Conservation (phyloP, 176 grass and related monocot species). For the Rhynchospora pubera region DNA sequence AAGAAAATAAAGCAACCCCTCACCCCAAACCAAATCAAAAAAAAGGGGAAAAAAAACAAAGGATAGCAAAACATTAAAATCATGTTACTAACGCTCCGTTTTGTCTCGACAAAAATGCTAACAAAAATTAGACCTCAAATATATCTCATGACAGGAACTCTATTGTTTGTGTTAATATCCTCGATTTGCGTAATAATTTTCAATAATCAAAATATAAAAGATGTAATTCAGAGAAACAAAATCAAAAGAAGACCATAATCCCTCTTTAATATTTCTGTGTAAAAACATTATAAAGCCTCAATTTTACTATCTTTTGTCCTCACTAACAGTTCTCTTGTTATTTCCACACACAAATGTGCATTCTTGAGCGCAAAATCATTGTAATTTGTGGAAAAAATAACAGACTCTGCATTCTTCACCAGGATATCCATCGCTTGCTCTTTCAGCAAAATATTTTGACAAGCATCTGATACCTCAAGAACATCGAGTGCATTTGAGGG, state of each 20-base stretch:
- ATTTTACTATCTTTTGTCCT: slow-evolving; percentile 16
- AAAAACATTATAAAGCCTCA: neutral
- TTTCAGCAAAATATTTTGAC: slow-evolving; percentile 31
- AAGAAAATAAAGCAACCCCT: no score
- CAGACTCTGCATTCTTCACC: slow-evolving; percentile 45
- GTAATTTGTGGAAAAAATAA: slow-evolving; percentile 54
- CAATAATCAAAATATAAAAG: neutral
- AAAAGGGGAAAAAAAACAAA: no score
- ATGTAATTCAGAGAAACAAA: neutral
- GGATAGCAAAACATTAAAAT: no score
- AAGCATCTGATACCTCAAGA: slow-evolving; percentile 56
- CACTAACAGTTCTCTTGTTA: slow-evolving; percentile 53
- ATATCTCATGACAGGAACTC: no score
- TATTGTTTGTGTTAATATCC: neutral
- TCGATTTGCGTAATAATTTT: no score
- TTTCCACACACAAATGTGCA: slow-evolving; percentile 44
- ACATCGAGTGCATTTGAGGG: slow-evolving; percentile 42
- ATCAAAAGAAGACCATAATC: neutral
- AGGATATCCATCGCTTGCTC: slow-evolving; percentile 44
- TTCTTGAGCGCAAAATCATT: slow-evolving; percentile 49
- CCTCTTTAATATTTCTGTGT: neutral
- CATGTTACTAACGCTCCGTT: no score
- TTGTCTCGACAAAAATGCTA: no score
- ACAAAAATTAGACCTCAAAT: no score
- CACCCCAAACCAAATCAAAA: no score